Evolutionary conservation across 2,329 filamentous ascomycete genomes (phyloP), one percentile per base, ranked within the genome.

Genomic region (Sporothrix inflata): DNA sequence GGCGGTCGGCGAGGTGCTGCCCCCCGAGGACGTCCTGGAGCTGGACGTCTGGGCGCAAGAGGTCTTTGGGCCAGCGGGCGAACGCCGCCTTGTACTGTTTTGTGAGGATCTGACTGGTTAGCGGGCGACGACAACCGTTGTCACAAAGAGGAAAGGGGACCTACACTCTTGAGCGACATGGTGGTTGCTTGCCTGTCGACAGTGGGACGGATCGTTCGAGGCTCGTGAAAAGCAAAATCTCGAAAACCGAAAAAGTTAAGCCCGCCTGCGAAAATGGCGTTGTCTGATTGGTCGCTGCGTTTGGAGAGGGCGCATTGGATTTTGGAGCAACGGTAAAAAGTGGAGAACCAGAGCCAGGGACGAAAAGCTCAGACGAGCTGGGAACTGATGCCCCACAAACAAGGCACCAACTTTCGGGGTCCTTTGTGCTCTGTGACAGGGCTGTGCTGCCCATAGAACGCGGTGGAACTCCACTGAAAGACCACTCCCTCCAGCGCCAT

Each of bases 1-100:
- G 74, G 12, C 75, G 75, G 63, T 77, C 78, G 71, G 84, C 82
- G 67, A 88, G 79, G 38, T 85, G 83, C 71, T 82, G 65, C 27
- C 65, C 81, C 27, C 79, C 79, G 66, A 91, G 81, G 45, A 87
- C 83, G 75, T 88, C 84, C 77, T 87, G 87, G 75, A 92, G 85
- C 79, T 91, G 88, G 78, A 86, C 84, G 72, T 89, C 85, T 8
- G 89, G 89, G 0, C 90, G 88, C 60, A 92, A 84, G 72, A 83
- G 82, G 77, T 91, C 89, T 76, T 87, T 86, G 61, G 90, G 90
- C 90, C 90, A 92, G 74, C 84, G 84, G 72, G 85, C 82, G 71
- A 89, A 82, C 38, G 84, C 84, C 70, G 84, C 83, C 60, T 85
- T 81, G 80, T 87, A 83, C 75, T 85, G 84, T 75, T 81, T 82